Conservation (phyloP, 257 asterid species). For the Verbena officinalis region DNA sequence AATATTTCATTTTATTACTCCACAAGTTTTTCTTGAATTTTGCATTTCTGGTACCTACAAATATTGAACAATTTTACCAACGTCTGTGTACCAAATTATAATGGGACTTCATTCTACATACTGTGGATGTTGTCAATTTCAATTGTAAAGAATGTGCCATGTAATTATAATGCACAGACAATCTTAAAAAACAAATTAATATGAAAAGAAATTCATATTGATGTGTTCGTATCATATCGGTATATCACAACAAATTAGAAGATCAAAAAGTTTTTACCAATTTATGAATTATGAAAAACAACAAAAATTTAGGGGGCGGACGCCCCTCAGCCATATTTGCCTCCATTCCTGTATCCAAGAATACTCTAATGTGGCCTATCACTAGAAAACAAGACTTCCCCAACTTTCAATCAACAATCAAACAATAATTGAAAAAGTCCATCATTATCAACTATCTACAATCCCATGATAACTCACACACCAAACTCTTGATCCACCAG, state of each 20-base stretch:
- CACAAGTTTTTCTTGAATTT: neutral
- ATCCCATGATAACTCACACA: slow-evolving; percentile 20
- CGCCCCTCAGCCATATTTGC: too few relatives aligned
- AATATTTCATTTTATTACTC: neutral
- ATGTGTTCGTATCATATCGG: too few relatives aligned
- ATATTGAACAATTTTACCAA: neutral
- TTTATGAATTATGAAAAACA: too few relatives aligned
- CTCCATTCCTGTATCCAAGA: neutral
- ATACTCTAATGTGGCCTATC: neutral
- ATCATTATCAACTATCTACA: slow-evolving; percentile 23
- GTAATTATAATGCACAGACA: too few relatives aligned
- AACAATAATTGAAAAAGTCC: neutral
- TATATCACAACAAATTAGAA: too few relatives aligned
- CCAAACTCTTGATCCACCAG: slow-evolving; percentile 63
- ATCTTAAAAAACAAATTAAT: too few relatives aligned
- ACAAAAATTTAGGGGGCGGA: too few relatives aligned
- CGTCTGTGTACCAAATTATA: neutral
- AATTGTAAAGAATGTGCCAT: too few relatives aligned
- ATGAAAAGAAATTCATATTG: too few relatives aligned
- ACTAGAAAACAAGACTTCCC: neutral
- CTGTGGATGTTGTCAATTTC: too few relatives aligned
- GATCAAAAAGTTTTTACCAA: too few relatives aligned
- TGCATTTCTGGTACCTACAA: neutral
- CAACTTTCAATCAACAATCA: slow-evolving; percentile 21
- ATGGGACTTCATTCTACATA: neutral